Base-by-base conservation (phyloP, 179 eudicot genomes). In the Camellia oleifera region DNA sequence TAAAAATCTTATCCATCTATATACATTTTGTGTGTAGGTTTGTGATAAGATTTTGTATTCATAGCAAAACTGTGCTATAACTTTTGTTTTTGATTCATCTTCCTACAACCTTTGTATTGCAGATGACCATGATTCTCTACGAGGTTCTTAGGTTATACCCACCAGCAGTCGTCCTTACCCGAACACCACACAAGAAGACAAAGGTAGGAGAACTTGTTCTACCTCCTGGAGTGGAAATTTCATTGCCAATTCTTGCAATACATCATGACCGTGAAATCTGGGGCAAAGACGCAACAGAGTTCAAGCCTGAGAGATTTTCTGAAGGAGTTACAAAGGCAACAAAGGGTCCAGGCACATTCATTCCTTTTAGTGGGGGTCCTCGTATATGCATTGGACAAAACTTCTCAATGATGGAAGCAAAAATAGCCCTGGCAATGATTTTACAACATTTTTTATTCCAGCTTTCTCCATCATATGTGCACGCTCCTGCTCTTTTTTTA, bases 401-500 rank as follows among this genome's bases (percentile, higher is more conserved):
- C 66, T 80, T 80, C 2, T 46, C 74, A 7, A 0, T 74, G 7
- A 0, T 67, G 3, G 82, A 80, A 42, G 78, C 82, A 4, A 80
- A 80, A 26, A n/a, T 80, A 5, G 63, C 82, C 0, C 2, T 74
- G 12, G 67, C 60, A 0, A 7, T 75, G 82, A 80, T 80, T 20
- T 9, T 80, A 0, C 78, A 66, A 40, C n/a, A 58, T 26, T 80
- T 80, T 56, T 80, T 65, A 0, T 80, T 80, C 9, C 57, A 74
- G 67, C 82, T 74, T 52, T 80, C 82, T 15, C 67, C 78, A 3
- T 52, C 82, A 20, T 80, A 80, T 9, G 11, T 45, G 13, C 82
- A 80, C 3, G 74, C 74, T 40, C 82, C 40, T 32, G 1, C 40
- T 32, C 40, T 32, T 32, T 32, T 32, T 32, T 32, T 32, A 32